Base-by-base conservation (phyloP, 2,329 filamentous ascomycete genomes). In the Xylariaceae sp. region DNA sequence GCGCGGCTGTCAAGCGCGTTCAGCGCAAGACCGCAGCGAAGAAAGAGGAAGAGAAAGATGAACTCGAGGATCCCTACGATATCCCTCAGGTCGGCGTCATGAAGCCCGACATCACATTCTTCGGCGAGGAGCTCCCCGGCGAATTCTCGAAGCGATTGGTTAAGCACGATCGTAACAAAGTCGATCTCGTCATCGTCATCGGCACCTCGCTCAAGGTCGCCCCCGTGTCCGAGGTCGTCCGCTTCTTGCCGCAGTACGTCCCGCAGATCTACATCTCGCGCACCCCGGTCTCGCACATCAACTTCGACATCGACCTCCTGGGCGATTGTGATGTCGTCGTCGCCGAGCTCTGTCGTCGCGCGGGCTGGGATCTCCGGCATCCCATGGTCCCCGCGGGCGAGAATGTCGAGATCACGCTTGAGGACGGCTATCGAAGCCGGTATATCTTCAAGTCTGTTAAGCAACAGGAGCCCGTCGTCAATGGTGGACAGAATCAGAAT, bases 41-140 rank as follows among this genome's bases (percentile, higher is more conserved):
- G 59, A 78, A 81, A 56, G 76, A 77, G 34, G 77, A n/a, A n/a
- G n/a, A 79, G 57, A 76, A 80, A 47, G 80, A 77, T 64, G 74
- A 77, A 62, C 71, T 61, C 45, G 82, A 84, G 10, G 82, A 78
- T 17, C 78, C 85, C 57, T 85, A 88, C 70, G 81, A 87, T 65
- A 84, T 89, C 45, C 85, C 86, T 1, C 79, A 82, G 52, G 83
- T 86, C 2, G 91, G 90, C 58, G 86, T 96, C 71, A 96, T 96
- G 91, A 96, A 89, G 80, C 94, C 94, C 7, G 93, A 97, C 76
- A 97, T 99, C 71, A 97, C 91, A 51, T 97, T 99, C 78, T 97
- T 97, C 70, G 93, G 93, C 66, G 94, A 99, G 76, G 82, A 87
- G 54, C 86, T 99, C 1, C 92, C 93, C 0, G 86, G 90, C 67